Percentiles rank a stretch among this genome's conserved stretches.
phyloP scores from a whole-genome alignment of 1,284 basidiomycete species.

The Cerioporus squamosus region DNA sequence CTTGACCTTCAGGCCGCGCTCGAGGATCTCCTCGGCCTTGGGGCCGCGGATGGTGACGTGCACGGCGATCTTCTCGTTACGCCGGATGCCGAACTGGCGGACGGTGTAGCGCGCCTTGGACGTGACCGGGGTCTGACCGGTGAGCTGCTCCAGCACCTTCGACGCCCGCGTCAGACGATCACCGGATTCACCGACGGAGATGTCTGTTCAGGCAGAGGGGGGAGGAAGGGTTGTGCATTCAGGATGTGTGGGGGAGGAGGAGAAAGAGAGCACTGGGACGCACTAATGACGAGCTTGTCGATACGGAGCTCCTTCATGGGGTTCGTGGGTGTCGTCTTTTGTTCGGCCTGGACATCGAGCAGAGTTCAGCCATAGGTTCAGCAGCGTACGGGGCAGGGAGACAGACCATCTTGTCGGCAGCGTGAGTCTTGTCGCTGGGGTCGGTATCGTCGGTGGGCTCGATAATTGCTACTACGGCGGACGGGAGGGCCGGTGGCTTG shows the following conservation, averaged over 20 bases:
- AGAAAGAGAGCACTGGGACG: conserved; percentile 41
- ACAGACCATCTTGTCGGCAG: conserved; percentile 30
- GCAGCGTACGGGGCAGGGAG: not conserved
- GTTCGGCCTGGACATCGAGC: conserved; percentile 68
- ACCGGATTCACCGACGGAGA: conserved; percentile 99
- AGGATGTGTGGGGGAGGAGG: not conserved
- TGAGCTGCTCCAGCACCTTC: conserved; percentile 99
- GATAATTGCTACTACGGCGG: conserved; percentile 13
- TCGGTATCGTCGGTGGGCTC: conserved; percentile 26
- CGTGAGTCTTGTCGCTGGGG: conserved; percentile 29
- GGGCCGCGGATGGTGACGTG: conserved; percentile 99
- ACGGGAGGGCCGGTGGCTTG: conserved; percentile 26
- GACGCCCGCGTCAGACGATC: conserved; percentile 99
- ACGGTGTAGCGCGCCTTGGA: conserved; percentile 99
- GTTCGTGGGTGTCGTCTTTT: conserved; percentile 89
- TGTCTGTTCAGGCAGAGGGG: conserved; percentile 63
- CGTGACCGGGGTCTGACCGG: conserved; percentile 98
- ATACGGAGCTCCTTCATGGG: conserved; percentile 96
- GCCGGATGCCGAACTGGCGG: conserved; percentile 98
- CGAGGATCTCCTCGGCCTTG: conserved; percentile 99
- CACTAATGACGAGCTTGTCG: conserved; percentile 99
- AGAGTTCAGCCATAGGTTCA: conserved; percentile 13
- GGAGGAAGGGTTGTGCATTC: not conserved
- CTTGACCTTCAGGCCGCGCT: conserved; percentile 99
- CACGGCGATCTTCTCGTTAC: conserved; percentile 99